phyloP scores from a whole-genome alignment of 1,139 yeast species.

The Diutina catenulata region DNA sequence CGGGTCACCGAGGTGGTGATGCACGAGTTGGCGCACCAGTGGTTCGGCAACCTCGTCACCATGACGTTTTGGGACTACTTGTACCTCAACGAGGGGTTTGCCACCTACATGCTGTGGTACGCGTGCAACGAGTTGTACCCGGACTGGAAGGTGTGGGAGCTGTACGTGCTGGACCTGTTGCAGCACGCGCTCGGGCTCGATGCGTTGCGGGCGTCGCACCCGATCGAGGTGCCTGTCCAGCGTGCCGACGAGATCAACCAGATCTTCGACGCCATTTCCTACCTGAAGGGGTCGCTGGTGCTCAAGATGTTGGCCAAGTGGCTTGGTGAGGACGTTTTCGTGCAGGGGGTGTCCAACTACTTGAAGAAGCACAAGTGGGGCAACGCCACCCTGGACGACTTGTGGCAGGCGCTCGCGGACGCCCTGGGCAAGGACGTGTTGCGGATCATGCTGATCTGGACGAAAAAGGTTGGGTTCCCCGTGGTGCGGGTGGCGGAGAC shows the following conservation, averaged over 20 bases:
- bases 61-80: constrained; percentile 96
- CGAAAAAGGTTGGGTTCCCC: constrained; percentile 78
- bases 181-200: constrained; percentile 66
- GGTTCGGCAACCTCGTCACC: constrained; percentile 88
- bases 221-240: constrained; percentile 75
- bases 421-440: constrained; percentile 68
- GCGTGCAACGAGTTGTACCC: constrained; percentile 71
- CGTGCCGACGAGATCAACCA: constrained; percentile 78
- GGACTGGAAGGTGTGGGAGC: constrained; percentile 79
- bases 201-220: constrained; percentile 67
- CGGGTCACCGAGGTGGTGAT: constrained; percentile 82
- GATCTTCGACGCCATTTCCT: constrained; percentile 76
- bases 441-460: constrained; percentile 71
- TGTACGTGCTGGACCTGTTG: constrained; percentile 54
- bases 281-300: constrained; percentile 70
- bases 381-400: constrained; percentile 69
- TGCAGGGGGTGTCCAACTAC: constrained; percentile 62
- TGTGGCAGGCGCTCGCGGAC: constrained; percentile 67
- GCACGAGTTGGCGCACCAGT: constrained; percentile 87
- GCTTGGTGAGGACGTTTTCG: constrained; percentile 53
- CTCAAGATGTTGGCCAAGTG: constrained; percentile 61
- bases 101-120: constrained; percentile 79
- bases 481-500: constrained; percentile 45
- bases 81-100: constrained; percentile 87
- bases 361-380: constrained; percentile 59